Percentiles rank a stretch among this genome's conserved stretches.
These are phyloP conservation scores for Silene uniflora DNA, from an alignment of 148 eudicot genomes.

Conservation along the genomic window DNA sequence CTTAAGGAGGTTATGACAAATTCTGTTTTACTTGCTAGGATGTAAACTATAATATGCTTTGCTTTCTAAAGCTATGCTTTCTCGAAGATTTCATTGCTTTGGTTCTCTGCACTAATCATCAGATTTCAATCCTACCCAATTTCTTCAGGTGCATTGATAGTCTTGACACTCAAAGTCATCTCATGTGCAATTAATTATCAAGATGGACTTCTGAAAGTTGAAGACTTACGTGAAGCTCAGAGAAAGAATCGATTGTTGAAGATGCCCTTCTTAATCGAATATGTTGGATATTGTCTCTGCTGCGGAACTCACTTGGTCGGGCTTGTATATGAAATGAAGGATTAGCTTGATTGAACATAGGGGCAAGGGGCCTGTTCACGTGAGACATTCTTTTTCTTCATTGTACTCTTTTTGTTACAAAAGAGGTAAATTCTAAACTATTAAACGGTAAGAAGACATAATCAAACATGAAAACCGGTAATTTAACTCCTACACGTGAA, in stretches of 20 bases:
- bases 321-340: slow-evolving; percentile 96
- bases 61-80: too few relatives aligned
- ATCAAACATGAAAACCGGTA: too few relatives aligned
- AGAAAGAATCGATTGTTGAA: slow-evolving; percentile 72
- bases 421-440: too few relatives aligned
- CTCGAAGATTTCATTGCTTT: too few relatives aligned
- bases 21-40: too few relatives aligned
- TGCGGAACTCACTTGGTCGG: slow-evolving; percentile 99
- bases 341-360: slow-evolving; percentile 97
- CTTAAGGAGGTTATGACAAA: too few relatives aligned
- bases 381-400: slow-evolving; percentile 26
- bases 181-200: slow-evolving; percentile 90
- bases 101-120: background rate
- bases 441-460: too few relatives aligned
- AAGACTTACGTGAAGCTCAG: slow-evolving; percentile 70
- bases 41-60: too few relatives aligned
- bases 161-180: slow-evolving; percentile 91
- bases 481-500: too few relatives aligned
- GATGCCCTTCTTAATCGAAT: slow-evolving; percentile 85
- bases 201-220: slow-evolving; percentile 85
- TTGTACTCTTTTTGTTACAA: slow-evolving; percentile 23
- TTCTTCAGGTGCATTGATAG: slow-evolving; percentile 89
- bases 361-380: slow-evolving; percentile 76
- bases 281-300: slow-evolving; percentile 87
- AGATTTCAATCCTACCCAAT: slow-evolving; percentile 6